phyloP scores from a whole-genome alignment of 106 monocot genomes.

The Apostasia shenzhenica region DNA sequence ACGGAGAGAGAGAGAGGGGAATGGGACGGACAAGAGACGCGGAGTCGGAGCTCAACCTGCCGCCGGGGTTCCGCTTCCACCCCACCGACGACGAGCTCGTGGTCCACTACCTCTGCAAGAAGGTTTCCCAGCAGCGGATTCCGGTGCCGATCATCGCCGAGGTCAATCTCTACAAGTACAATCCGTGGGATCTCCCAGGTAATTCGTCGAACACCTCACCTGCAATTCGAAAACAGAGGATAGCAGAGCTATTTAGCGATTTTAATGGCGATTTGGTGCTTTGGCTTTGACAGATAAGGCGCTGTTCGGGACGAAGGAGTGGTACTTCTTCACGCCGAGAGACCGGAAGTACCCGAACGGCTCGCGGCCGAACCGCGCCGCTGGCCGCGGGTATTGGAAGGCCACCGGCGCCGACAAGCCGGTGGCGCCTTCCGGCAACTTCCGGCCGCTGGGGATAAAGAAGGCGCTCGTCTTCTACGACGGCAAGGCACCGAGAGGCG shows the following conservation, averaged over 20 bases:
- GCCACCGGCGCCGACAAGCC: slow-evolving; percentile 66
- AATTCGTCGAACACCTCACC: background rate
- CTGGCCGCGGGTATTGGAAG: slow-evolving; percentile 43
- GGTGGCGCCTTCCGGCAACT: slow-evolving; percentile 17
- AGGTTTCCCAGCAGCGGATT: slow-evolving; percentile 11
- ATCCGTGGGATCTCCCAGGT: slow-evolving; percentile 63
- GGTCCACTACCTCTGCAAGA: slow-evolving; percentile 40
- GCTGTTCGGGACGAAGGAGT: slow-evolving; percentile 46
- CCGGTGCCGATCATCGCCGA: slow-evolving; percentile 61
- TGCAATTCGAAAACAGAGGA: too few species aligned
- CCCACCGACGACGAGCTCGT: slow-evolving; percentile 70
- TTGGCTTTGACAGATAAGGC: slow-evolving; percentile 32
- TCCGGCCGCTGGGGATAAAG: slow-evolving; percentile 32
- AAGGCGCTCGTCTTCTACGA: slow-evolving; percentile 63
- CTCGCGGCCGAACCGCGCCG: slow-evolving; percentile 45
- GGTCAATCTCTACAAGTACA: slow-evolving; percentile 48
- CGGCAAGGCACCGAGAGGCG: slow-evolving; percentile 52
- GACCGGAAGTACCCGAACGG: slow-evolving; percentile 40
- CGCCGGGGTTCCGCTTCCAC: slow-evolving; percentile 66
- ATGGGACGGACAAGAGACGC: slow-evolving; percentile 30
- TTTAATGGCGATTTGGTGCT: background rate
- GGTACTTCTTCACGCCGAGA: slow-evolving; percentile 57
- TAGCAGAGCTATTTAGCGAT: too few species aligned
- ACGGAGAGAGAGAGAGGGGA: background rate
- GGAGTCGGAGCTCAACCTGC: slow-evolving; percentile 49